Base-by-base conservation (phyloP, 345 rosid genomes). In the Boechera stricta region DNA sequence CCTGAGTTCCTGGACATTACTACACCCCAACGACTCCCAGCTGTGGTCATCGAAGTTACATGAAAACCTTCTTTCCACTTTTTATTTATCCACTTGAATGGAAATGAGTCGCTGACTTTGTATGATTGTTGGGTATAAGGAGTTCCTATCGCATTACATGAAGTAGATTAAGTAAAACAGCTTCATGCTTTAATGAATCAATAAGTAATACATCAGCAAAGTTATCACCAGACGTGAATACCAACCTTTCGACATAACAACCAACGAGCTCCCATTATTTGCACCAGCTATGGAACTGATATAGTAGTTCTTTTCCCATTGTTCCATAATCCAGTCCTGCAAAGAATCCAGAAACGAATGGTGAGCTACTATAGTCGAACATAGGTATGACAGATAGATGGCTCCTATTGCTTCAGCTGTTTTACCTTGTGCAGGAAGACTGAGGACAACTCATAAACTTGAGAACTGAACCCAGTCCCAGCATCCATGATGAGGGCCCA, bases 401-500 rank as follows among this genome's bases (percentile, higher is more conserved):
- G 7, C 35, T 2, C 47, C 18, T 13, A 59, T 33, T n/a, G 68
- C 36, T 75, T 69, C 16, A 29, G 77, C 66, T 48, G 55, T 49
- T 64, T 53, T 68, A 94, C 98, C 97, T 94, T 94, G 86, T 91
- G 97, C 73, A 94, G 83, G 83, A 94, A 94, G 71, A 87, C 80
- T 0, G 87, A 28, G 28, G 98, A 89, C 88, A 94, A 78, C 51
- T 94, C 98, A 82, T 89, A 89, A 65, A 92, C 97, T 83, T 94
- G 97, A 39, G 89, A 84, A 64, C 88, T 59, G 87, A 90, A 94
- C 53, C 97, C 97, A 2, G 98, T 94, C 77, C 98, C 97, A 12
- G 98, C 98, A 83, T 94, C 98, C 98, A 94, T 94, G 77, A 94
- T 90, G 47, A 94, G 59, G 45, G 98, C 98, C 98, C 98, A 94